Percentiles rank a stretch among this genome's conserved stretches.
Evolutionary conservation across 2,329 filamentous ascomycete species (phyloP).

Genomic region (Lachnellula subtilissima): DNA sequence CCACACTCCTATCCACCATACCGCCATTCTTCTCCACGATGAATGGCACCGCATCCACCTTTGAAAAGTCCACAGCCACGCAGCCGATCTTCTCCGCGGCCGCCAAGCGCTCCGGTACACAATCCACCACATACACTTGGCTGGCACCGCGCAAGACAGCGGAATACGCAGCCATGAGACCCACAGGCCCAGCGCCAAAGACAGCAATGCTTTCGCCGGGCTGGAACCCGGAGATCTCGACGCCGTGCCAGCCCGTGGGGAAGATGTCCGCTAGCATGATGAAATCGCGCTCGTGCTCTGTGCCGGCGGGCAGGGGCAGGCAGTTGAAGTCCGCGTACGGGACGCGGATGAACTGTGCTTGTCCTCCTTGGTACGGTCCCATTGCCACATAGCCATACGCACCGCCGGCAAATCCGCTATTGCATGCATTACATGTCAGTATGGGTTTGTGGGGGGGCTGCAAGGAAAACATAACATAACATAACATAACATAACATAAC

Average conservation of each 20-base stretch:
- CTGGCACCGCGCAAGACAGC: constrained; percentile 56
- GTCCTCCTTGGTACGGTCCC: constrained; percentile 61
- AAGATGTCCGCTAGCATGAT: constrained; percentile 48
- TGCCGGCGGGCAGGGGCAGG: constrained; percentile 55
- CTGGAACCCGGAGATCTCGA: constrained; percentile 53
- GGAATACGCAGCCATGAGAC: constrained; percentile 62
- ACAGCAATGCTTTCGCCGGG: constrained; percentile 59
- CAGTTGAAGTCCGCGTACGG: constrained; percentile 66
- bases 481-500: constrained; percentile 44
- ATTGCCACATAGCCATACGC: constrained; percentile 60
- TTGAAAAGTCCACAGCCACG: constrained; percentile 55
- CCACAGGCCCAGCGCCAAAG: constrained; percentile 61
- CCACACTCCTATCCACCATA: constrained; percentile 60
- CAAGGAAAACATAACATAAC: constrained; percentile 61
- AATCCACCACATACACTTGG: constrained; percentile 58
- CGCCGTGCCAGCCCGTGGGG: constrained; percentile 51
- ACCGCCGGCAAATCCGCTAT: constrained; percentile 50
- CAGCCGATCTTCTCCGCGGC: constrained; percentile 58
- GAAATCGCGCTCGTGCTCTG: constrained; percentile 61
- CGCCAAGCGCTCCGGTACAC: constrained; percentile 53
- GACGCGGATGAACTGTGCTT: constrained; percentile 62
- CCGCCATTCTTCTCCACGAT: constrained; percentile 55
- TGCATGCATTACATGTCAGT: background rate
- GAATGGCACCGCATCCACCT: constrained; percentile 54
- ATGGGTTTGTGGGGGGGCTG: constrained; percentile 49